Evolutionary conservation across 2,329 filamentous ascomycete genomes (phyloP).

Genomic region (Talaromyces albobiverticillius): DNA sequence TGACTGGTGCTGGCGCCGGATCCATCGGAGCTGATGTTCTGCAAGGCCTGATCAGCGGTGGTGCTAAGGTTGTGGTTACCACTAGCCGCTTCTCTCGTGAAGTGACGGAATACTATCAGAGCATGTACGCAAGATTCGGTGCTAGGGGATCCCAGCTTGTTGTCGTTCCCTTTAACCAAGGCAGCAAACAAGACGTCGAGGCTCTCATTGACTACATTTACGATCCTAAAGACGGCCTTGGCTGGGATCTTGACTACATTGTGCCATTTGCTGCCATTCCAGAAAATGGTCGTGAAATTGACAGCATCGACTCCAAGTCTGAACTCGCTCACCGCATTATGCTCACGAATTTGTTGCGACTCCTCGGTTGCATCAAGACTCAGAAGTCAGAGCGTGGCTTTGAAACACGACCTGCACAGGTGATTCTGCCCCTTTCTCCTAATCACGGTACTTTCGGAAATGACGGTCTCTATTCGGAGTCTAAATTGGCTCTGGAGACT

Average conservation of each 20-base stretch:
- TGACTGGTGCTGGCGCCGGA: constrained; percentile 96
- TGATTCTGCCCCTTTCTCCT: constrained; percentile 90
- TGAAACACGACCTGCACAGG: constrained; percentile 93
- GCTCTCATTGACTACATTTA: constrained; percentile 95
- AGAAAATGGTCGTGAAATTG: constrained; percentile 96
- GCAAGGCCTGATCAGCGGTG: constrained; percentile 92
- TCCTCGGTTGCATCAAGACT: constrained; percentile 84
- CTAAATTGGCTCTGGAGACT: constrained; percentile 93
- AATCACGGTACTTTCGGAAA: constrained; percentile 99
- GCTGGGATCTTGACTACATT: constrained; percentile 96
- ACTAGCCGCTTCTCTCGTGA: constrained; percentile 95
- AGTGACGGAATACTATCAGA: constrained; percentile 98
- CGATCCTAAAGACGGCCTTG: constrained; percentile 90
- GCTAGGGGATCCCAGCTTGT: constrained; percentile 93
- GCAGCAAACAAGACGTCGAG: constrained; percentile 96
- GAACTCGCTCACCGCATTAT: constrained; percentile 98
- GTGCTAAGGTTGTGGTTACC: constrained; percentile 93
- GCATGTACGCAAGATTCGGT: constrained; percentile 94
- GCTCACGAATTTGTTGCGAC: constrained; percentile 92
- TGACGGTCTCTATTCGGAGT: constrained; percentile 97
- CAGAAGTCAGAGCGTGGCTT: constrained; percentile 86
- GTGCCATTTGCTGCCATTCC: constrained; percentile 97
- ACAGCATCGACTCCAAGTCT: constrained; percentile 93
- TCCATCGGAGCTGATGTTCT: constrained; percentile 97
- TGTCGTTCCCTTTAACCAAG: constrained; percentile 98